phyloP scores from a whole-genome alignment of 192 early-diverging fungal genomes.

The Rhizophagus clarus region DNA sequence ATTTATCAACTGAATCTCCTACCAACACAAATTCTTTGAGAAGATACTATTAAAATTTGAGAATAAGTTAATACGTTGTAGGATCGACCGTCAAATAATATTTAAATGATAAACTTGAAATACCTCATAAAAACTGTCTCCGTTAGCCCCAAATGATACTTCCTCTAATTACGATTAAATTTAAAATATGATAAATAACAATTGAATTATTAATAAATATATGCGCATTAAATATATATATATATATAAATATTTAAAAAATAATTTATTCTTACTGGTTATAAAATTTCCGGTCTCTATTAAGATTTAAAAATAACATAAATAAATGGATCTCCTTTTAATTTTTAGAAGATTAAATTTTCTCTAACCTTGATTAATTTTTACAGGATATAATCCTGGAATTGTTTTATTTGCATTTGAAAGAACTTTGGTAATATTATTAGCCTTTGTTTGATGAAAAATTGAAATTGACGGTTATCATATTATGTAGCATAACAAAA shows the following conservation, averaged over 20 bases:
- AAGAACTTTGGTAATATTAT: constrained; percentile 57
- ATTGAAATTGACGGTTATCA: neutral
- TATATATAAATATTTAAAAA: too few relatives aligned
- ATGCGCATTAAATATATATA: too few relatives aligned
- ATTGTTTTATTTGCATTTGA: constrained; percentile 41
- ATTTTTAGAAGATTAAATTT: too few relatives aligned
- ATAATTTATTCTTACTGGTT: neutral
- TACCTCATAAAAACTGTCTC: constrained; percentile 67
- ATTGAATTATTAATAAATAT: too few relatives aligned
- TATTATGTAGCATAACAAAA: neutral
- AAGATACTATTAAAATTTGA: constrained; percentile 44
- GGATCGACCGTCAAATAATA: too few relatives aligned
- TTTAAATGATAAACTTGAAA: neutral
- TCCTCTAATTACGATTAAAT: constrained; percentile 16
- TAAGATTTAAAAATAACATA: too few relatives aligned
- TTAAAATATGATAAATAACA: too few relatives aligned
- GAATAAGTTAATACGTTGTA: neutral
- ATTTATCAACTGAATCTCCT: constrained; percentile 1
- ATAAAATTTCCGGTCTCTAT: too few relatives aligned
- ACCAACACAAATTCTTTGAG: constrained; percentile 57
- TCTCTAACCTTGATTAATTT: constrained; percentile 41
- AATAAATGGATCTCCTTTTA: too few relatives aligned
- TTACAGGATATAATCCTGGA: constrained; percentile 62
- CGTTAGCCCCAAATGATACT: constrained; percentile 53
- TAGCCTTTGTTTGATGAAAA: constrained; percentile 39